A percentile compares a stretch with the other conserved stretches of the same genome.
Conservation (phyloP, 2,329 filamentous ascomycete genomes). For the Aspergillus glaucus region DNA sequence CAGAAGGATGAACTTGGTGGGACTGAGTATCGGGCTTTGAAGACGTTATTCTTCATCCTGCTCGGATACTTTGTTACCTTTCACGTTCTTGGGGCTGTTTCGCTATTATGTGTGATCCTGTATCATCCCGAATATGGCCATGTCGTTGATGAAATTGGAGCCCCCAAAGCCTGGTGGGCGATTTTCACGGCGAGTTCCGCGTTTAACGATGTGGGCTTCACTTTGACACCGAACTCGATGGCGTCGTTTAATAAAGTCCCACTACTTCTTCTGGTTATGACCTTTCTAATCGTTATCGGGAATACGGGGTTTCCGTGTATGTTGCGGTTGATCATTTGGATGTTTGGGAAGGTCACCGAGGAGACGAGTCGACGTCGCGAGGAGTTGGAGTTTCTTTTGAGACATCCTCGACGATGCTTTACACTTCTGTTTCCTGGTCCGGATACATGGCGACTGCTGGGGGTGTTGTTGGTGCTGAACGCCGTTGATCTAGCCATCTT, state of each 20-base stretch:
- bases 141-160: slow-evolving; percentile 53
- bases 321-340: slow-evolving; percentile 87
- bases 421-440: slow-evolving; percentile 80
- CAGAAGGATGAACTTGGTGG: slow-evolving; percentile 89
- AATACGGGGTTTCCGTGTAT: slow-evolving; percentile 92
- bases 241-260: slow-evolving; percentile 70
- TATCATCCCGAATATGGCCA: slow-evolving; percentile 54
- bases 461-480: slow-evolving; percentile 73
- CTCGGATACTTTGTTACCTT: slow-evolving; percentile 73
- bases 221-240: slow-evolving; percentile 88
- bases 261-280: slow-evolving; percentile 67
- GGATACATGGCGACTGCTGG: slow-evolving; percentile 90
- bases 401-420: slow-evolving; percentile 91
- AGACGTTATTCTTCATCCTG: slow-evolving; percentile 71
- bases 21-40: slow-evolving; percentile 85
- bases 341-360: slow-evolving; percentile 60
- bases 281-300: slow-evolving; percentile 81
- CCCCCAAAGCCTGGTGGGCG: slow-evolving; percentile 73
- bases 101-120: slow-evolving; percentile 71
- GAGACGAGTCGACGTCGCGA: slow-evolving; percentile 66
- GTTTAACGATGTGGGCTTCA: slow-evolving; percentile 88
- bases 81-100: slow-evolving; percentile 64
- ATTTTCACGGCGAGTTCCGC: slow-evolving; percentile 79
- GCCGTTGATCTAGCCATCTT: slow-evolving; percentile 79
- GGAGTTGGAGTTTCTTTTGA: slow-evolving; percentile 78